These are phyloP conservation scores for Hapsidospora chrysogenum DNA, from an alignment of 495 filamentous ascomycete genomes.

Conservation along the genomic window DNA sequence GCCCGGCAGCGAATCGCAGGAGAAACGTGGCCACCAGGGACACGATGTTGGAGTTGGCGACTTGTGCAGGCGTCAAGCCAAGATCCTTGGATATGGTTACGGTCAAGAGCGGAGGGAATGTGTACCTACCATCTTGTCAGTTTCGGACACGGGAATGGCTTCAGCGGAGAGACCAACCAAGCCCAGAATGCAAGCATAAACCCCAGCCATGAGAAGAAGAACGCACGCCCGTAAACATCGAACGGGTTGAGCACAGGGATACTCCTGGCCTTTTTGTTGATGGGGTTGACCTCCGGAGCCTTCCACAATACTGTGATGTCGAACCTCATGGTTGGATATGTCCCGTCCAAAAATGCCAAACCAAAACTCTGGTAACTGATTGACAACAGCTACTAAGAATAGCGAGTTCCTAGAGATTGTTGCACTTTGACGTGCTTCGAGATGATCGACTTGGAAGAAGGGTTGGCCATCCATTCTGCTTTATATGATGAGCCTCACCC, in stretches of 20 bases:
- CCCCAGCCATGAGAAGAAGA: conserved; percentile 88
- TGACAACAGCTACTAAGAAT: too few relatives aligned
- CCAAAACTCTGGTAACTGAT: too few relatives aligned
- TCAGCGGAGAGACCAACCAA: conserved; percentile 26
- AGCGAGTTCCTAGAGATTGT: too few relatives aligned
- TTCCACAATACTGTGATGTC: conserved; percentile 35
- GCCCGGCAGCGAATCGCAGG: conserved; percentile 68
- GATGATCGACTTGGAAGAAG: too few relatives aligned
- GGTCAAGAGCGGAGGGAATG: conserved; percentile 68
- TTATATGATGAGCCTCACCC: too few relatives aligned
- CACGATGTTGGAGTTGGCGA: conserved; percentile 86
- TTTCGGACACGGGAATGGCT: background rate
- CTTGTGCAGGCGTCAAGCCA: conserved; percentile 46
- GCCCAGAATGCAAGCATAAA: conserved; percentile 95
- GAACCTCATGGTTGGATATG: conserved; percentile 25
- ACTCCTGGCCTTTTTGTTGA: conserved; percentile 63
- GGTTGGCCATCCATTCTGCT: too few relatives aligned
- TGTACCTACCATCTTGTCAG: conserved; percentile 19
- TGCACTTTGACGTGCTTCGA: too few relatives aligned
- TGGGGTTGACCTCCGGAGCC: conserved; percentile 50
- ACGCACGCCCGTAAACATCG: conserved; percentile 72
- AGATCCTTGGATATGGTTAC: conserved; percentile 67
- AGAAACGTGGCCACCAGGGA: conserved; percentile 79
- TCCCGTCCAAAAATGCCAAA: too few relatives aligned
- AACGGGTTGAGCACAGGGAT: conserved; percentile 70